Evolutionary conservation across 768 basidiomycete genomes (phyloP).

Genomic region (Tricholoma saponaceum): DNA sequence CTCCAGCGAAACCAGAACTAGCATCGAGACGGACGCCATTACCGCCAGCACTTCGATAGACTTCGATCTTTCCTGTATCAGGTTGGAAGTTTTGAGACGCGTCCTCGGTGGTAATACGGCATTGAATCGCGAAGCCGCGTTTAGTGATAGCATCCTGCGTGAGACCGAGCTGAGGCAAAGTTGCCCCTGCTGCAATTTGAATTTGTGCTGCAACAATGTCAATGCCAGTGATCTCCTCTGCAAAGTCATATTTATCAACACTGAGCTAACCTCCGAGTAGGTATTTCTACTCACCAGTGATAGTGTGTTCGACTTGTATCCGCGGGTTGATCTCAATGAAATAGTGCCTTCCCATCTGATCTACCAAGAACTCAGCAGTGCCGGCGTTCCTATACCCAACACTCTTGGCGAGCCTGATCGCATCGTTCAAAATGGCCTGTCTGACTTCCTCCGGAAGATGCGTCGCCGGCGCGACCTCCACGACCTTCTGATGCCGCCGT

Average conservation of each 20-base stretch:
- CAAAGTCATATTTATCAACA: conserved; percentile 6
- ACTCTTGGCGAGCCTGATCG: conserved; percentile 90
- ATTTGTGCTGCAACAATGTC: conserved; percentile 99
- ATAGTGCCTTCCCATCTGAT: conserved; percentile 94
- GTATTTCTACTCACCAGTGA: conserved; percentile 64
- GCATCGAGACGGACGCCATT: conserved; percentile 98
- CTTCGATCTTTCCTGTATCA: conserved; percentile 98
- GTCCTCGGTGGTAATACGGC: conserved; percentile 98
- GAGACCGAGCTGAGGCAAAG: conserved; percentile 90
- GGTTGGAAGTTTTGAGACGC: conserved; percentile 91
- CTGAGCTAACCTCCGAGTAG: conserved; percentile 1
- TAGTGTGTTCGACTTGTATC: conserved; percentile 99
- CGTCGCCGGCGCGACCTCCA: conserved; percentile 96
- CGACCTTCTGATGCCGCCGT: conserved; percentile 96
- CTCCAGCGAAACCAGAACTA: conserved; percentile 94
- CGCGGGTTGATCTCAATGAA: conserved; percentile 99
- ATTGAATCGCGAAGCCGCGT: conserved; percentile 97
- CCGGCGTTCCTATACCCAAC: conserved; percentile 97
- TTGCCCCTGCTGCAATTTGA: conserved; percentile 98
- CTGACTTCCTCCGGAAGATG: conserved; percentile 90
- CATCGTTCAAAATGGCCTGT: conserved; percentile 82
- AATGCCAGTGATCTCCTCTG: conserved; percentile 99
- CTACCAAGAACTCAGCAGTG: conserved; percentile 97
- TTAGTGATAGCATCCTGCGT: conserved; percentile 95
- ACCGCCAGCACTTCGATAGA: conserved; percentile 97